Evolutionary conservation across 345 rosid genomes (phyloP).

Genomic region (Brassica incana): DNA sequence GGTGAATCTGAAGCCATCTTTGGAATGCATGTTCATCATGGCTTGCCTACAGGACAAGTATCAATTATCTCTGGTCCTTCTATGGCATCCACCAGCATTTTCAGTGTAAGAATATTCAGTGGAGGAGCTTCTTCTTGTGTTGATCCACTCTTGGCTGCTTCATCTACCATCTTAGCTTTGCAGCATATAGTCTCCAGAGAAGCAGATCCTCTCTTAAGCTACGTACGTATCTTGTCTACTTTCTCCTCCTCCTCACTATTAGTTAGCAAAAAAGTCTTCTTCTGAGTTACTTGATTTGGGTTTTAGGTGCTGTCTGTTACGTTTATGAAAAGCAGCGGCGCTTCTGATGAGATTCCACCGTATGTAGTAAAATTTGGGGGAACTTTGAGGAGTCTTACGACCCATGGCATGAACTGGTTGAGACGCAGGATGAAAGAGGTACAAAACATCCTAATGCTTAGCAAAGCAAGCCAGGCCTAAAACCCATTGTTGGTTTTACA

Average conservation of each 20-base stretch:
- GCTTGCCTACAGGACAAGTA: constrained; percentile 56
- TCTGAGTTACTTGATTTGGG: constrained; percentile 11
- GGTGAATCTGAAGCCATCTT: constrained; percentile 89
- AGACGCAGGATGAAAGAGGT: constrained; percentile 67
- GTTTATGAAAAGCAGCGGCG: constrained; percentile 61
- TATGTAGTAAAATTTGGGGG: constrained; percentile 83
- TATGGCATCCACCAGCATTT: constrained; percentile 55
- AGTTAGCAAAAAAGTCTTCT: neutral
- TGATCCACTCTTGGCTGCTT: constrained; percentile 71
- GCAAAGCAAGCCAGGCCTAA: neutral
- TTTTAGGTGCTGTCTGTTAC: constrained; percentile 77
- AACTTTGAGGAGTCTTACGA: constrained; percentile 83
- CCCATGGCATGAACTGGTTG: constrained; percentile 65
- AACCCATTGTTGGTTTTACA: constrained; percentile 31
- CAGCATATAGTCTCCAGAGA: constrained; percentile 83
- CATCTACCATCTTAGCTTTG: constrained; percentile 70
- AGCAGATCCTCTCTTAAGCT: constrained; percentile 72
- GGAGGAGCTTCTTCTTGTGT: constrained; percentile 58
- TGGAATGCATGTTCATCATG: constrained; percentile 60
- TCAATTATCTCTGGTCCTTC: constrained; percentile 59
- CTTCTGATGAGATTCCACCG: constrained; percentile 54
- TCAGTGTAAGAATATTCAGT: constrained; percentile 55
- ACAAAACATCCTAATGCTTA: neutral
- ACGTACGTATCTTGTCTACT: constrained; percentile 35
- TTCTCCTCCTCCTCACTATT: neutral